These are phyloP conservation scores for Dictyostelium citrinum DNA, from an alignment of 78 protist genomes.

Conservation along the genomic window DNA sequence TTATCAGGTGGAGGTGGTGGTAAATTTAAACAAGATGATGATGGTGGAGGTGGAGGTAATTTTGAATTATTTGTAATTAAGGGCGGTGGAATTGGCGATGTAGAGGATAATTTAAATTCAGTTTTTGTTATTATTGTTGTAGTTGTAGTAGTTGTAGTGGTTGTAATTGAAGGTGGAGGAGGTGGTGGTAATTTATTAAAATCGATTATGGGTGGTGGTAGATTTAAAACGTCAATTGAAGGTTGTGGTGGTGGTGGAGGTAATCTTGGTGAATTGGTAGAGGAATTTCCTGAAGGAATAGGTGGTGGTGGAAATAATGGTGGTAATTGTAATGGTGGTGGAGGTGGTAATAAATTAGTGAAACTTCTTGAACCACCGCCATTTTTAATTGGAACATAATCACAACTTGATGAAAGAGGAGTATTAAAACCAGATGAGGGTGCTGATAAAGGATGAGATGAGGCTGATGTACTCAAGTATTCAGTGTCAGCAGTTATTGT, in stretches of 20 bases:
- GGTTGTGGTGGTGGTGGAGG: constrained; percentile 1
- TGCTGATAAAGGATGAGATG: neutral
- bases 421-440: neutral
- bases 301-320: neutral
- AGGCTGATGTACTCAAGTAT: neutral
- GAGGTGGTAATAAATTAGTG: neutral
- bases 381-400: neutral
- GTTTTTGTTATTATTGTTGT: neutral
- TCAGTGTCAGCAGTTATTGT: neutral
- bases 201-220: neutral
- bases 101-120: neutral
- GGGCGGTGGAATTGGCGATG: constrained; percentile 5
- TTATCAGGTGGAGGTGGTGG: neutral
- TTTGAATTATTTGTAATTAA: neutral
- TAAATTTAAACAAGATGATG: neutral
- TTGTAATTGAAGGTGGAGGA: neutral
- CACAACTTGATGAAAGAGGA: neutral
- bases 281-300: neutral
- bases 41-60: neutral
- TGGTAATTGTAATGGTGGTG: constrained; percentile 11
- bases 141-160: neutral
- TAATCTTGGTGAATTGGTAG: neutral
- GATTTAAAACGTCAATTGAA: neutral
- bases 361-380: neutral
- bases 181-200: neutral